These are phyloP conservation scores for Talaromyces sp. DNA, from an alignment of 2,329 filamentous ascomycete species.

Conservation along the genomic window DNA sequence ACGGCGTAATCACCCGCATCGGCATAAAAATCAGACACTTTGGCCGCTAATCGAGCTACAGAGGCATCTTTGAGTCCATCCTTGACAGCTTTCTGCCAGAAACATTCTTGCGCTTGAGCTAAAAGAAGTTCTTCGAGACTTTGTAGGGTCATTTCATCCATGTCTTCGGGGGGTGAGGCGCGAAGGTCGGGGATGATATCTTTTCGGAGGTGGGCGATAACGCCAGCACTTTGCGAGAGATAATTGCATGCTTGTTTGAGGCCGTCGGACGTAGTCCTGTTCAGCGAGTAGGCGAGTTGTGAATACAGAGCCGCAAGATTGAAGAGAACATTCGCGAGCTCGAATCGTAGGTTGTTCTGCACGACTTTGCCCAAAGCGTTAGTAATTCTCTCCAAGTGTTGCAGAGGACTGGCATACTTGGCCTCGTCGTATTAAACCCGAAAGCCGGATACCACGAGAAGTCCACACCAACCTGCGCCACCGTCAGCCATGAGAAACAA, in stretches of 20 bases:
- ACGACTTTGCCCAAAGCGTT: conserved; percentile 41
- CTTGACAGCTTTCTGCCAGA: conserved; percentile 96
- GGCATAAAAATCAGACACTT: conserved; percentile 87
- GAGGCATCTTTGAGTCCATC: conserved; percentile 88
- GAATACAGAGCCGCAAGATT: conserved; percentile 93
- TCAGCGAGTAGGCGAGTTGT: conserved; percentile 78
- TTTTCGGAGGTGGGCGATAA: conserved; percentile 72
- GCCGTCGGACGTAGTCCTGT: conserved; percentile 73
- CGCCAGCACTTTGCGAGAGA: conserved; percentile 81
- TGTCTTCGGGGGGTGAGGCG: conserved; percentile 83
- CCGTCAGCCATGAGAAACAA: conserved; percentile 8
- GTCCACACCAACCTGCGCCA: conserved; percentile 74
- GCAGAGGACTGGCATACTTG: conserved; percentile 39
- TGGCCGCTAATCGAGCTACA: conserved; percentile 84
- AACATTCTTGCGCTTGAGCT: conserved; percentile 93
- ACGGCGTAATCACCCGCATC: conserved; percentile 79
- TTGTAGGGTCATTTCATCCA: conserved; percentile 84
- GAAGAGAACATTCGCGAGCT: conserved; percentile 87
- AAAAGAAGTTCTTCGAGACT: conserved; percentile 79
- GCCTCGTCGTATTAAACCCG: conserved; percentile 79
- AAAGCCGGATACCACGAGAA: conserved; percentile 95
- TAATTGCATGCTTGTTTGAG: conserved; percentile 86
- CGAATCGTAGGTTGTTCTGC: conserved; percentile 68
- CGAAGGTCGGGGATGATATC: conserved; percentile 78
- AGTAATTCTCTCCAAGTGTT: background rate